A percentile compares a stretch with the other conserved stretches of the same genome.
Conservation (phyloP, 2,329 filamentous ascomycete genomes). For the Pseudocercospora macadamiae region DNA sequence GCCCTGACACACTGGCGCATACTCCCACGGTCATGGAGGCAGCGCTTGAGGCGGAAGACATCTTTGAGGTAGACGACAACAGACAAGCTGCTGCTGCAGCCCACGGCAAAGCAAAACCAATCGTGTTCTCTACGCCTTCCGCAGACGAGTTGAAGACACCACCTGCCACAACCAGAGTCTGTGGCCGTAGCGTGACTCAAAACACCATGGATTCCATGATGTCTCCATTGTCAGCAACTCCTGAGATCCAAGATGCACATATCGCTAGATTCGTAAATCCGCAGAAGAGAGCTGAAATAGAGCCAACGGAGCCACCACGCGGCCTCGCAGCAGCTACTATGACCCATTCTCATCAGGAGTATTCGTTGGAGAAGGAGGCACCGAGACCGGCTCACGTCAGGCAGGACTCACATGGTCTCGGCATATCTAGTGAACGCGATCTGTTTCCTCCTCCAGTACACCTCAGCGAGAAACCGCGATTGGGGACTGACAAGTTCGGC, state of each 20-base stretch:
- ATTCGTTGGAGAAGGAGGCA: conserved; percentile 18
- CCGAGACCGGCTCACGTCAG: conserved; percentile 24
- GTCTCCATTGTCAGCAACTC: conserved; percentile 36
- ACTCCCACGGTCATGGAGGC: conserved; percentile 4
- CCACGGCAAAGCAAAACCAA: neutral
- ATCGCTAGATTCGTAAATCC: conserved; percentile 33
- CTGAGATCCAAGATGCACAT: conserved; percentile 35
- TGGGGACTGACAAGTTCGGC: conserved; percentile 34
- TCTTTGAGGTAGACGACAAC: neutral
- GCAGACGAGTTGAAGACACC: conserved; percentile 29
- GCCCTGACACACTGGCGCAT: neutral
- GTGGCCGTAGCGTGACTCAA: conserved; percentile 18
- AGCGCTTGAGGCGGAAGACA: neutral
- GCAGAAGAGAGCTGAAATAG: conserved; percentile 30
- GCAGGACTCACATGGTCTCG: conserved; percentile 31
- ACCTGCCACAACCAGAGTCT: conserved; percentile 2
- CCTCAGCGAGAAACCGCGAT: conserved; percentile 28
- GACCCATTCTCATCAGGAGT: conserved; percentile 13
- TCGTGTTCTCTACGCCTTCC: conserved; percentile 33
- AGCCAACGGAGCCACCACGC: conserved; percentile 20
- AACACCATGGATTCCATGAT: conserved; percentile 28
- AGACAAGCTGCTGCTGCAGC: neutral
- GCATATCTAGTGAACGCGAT: conserved; percentile 27
- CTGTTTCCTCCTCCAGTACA: conserved; percentile 29
- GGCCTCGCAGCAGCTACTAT: conserved; percentile 25